phyloP scores from a whole-genome alignment of 805 yeast genomes.

The Cyberlindnera mississippiensis region DNA sequence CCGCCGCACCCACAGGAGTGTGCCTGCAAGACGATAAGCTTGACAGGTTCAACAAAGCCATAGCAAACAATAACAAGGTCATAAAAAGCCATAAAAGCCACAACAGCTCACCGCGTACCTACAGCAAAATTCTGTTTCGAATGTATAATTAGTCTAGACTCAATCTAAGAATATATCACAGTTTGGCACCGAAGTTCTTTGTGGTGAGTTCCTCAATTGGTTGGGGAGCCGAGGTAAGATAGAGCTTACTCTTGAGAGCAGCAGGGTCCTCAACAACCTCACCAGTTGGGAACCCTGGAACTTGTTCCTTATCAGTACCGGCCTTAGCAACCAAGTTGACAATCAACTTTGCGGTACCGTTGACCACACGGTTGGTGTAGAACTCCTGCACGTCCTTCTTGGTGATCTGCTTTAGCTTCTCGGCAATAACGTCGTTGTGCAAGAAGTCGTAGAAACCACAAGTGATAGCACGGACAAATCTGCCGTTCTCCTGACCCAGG shows the following conservation, averaged over 20 bases:
- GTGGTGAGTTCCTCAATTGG: conserved; percentile 40
- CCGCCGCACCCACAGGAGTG: not conserved
- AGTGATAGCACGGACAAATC: conserved; percentile 64
- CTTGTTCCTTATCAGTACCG: conserved; percentile 22
- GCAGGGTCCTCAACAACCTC: conserved; percentile 41
- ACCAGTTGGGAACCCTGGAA: conserved; percentile 46
- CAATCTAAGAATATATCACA: conserved; percentile 9
- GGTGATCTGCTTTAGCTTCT: conserved; percentile 47
- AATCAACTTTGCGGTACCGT: conserved; percentile 41
- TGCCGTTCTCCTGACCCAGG: conserved; percentile 66
- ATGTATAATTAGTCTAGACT: not conserved
- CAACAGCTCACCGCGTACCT: too few relatives aligned
- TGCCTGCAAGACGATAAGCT: conserved; percentile 2
- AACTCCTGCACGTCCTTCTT: conserved; percentile 55
- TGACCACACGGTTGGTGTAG: conserved; percentile 42
- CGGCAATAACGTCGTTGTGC: conserved; percentile 53
- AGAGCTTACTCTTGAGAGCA: conserved; percentile 51
- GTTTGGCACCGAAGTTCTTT: conserved; percentile 18
- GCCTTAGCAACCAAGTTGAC: conserved; percentile 59
- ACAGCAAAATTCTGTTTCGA: not conserved
- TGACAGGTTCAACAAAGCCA: not conserved
- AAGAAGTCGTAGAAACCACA: conserved; percentile 78
- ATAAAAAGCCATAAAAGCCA: too few relatives aligned
- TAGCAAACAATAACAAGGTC: too few relatives aligned
- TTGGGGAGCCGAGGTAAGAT: conserved; percentile 56